phyloP scores from a whole-genome alignment of 2,329 filamentous ascomycete species.

The Pseudocercospora crystallina region DNA sequence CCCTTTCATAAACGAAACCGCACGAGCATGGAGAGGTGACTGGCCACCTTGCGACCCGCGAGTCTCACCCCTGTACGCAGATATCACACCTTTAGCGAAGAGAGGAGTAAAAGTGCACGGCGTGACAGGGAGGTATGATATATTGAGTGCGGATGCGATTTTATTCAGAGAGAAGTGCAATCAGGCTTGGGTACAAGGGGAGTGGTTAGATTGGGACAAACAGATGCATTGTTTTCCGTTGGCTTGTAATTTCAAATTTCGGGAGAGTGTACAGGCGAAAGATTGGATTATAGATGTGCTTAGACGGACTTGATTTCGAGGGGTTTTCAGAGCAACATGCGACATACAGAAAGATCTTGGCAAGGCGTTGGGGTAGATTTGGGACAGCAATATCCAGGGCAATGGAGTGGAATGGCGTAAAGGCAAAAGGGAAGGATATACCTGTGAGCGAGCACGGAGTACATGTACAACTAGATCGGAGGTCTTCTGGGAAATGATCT shows the following conservation, averaged over 20 bases:
- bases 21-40: conserved; percentile 43
- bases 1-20: conserved; percentile 43
- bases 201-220: conserved; percentile 60
- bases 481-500: too few species aligned
- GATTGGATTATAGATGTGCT: conserved; percentile 47
- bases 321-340: neutral
- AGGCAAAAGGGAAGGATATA: too few species aligned
- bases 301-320: conserved; percentile 11
- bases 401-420: too few species aligned
- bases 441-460: too few species aligned
- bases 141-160: conserved; percentile 54
- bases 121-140: conserved; percentile 53
- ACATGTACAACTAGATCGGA: too few species aligned
- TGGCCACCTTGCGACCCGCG: conserved; percentile 46
- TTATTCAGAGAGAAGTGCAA: conserved; percentile 49
- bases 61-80: conserved; percentile 51
- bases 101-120: conserved; percentile 52
- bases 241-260: conserved; percentile 49
- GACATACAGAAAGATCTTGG: too few species aligned
- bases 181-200: conserved; percentile 46
- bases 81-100: conserved; percentile 41
- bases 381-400: too few species aligned
- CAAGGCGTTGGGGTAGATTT: too few species aligned
- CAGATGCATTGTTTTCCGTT: conserved; percentile 63
- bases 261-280: conserved; percentile 48